These are phyloP conservation scores for Benincasa hispida DNA, from an alignment of 306 rosid genomes.

Conservation along the genomic window DNA sequence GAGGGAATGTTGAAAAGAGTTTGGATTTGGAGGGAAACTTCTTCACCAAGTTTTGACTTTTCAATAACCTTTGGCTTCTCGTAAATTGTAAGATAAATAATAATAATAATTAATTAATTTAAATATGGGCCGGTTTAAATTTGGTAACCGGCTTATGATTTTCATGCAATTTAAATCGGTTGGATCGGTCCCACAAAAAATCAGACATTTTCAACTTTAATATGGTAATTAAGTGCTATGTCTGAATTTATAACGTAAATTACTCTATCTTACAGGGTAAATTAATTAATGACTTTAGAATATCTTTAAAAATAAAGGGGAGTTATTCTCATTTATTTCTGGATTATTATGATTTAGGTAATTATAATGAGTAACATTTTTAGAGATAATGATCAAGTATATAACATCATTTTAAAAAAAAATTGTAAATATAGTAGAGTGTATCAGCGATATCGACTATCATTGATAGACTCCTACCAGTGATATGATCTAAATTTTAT, in stretches of 20 bases:
- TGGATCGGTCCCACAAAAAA: background rate
- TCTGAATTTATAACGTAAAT: background rate
- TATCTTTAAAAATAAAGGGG: background rate
- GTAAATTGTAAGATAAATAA: no score
- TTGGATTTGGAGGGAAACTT: constrained; percentile 19
- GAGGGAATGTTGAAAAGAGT: constrained; percentile 22
- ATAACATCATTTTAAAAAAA: no score
- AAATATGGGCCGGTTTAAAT: background rate
- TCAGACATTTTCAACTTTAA: background rate
- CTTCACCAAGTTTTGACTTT: background rate
- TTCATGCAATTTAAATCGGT: background rate
- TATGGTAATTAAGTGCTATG: background rate
- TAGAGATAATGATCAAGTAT: no score
- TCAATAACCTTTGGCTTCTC: background rate
- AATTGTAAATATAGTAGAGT: no score
- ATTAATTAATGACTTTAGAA: background rate
- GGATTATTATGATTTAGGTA: background rate
- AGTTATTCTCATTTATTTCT: background rate
- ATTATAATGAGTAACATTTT: no score
- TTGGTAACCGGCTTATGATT: background rate
- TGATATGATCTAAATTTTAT: no score
- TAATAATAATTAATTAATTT: background rate
- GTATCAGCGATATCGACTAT: no score
- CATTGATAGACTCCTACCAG: no score
- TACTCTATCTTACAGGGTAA: background rate